Percentiles rank a stretch among this genome's conserved stretches.
phyloP scores from a whole-genome alignment of 2,329 filamentous ascomycete species.

The Trichoderma koningiopsis region DNA sequence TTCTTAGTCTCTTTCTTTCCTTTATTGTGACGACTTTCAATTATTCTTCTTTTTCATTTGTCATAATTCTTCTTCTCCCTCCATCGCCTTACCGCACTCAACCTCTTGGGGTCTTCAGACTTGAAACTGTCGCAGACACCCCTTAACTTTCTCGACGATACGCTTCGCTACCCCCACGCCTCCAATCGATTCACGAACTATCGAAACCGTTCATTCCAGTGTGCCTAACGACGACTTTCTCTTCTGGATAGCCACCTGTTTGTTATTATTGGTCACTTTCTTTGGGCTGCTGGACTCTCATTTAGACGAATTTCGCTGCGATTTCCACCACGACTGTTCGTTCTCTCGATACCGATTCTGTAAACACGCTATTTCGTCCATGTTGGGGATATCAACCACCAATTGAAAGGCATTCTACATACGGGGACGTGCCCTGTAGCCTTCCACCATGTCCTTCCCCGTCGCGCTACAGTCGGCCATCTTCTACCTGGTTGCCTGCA shows the following conservation, averaged over 20 bases:
- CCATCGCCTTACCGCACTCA: slow-evolving; percentile 2
- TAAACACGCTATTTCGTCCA: slow-evolving; percentile 23
- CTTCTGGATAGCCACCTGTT: neutral
- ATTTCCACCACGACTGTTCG: neutral
- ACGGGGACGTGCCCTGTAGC: slow-evolving; percentile 22
- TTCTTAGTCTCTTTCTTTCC: neutral
- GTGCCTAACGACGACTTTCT: slow-evolving; percentile 7
- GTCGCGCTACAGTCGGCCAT: slow-evolving; percentile 72
- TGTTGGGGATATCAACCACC: slow-evolving; percentile 25
- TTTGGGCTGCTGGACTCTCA: neutral
- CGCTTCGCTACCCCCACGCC: slow-evolving; percentile 3
- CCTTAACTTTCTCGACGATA: slow-evolving; percentile 21
- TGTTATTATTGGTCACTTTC: neutral
- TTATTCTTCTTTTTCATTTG: neutral
- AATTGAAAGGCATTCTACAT: slow-evolving; percentile 26
- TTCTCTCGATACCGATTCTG: slow-evolving; percentile 4
- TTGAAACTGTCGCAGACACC: slow-evolving; percentile 25
- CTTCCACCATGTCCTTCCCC: slow-evolving; percentile 48
- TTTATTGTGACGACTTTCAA: slow-evolving; percentile 2
- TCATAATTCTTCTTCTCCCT: slow-evolving; percentile 2
- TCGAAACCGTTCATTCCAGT: slow-evolving; percentile 23
- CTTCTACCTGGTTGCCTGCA: slow-evolving; percentile 77
- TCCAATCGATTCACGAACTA: slow-evolving; percentile 13
- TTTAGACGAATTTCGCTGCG: neutral
- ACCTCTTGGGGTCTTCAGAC: slow-evolving; percentile 4